phyloP scores from a whole-genome alignment of 495 filamentous ascomycete genomes.

The Talaromyces proteolyticus region DNA sequence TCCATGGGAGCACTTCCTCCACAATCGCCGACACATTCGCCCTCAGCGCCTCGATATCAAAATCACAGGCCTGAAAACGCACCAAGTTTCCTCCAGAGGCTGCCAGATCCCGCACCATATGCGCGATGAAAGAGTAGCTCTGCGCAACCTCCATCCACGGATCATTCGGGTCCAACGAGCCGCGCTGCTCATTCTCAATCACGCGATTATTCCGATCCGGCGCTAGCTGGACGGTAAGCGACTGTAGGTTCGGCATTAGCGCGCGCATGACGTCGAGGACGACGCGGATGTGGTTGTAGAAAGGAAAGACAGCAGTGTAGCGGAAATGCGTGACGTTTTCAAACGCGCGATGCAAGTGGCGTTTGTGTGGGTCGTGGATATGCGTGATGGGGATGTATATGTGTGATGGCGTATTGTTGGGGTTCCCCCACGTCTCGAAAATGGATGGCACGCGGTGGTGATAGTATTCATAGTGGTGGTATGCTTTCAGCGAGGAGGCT shows the following conservation, averaged over 20 bases:
- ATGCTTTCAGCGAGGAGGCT: slow-evolving; percentile 33
- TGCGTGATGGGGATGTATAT: too few species aligned
- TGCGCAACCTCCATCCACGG: slow-evolving; percentile 40
- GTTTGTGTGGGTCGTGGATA: not conserved
- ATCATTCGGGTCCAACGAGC: slow-evolving; percentile 35
- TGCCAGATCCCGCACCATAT: slow-evolving; percentile 18
- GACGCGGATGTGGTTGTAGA: slow-evolving; percentile 36
- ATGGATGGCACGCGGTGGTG: slow-evolving; percentile 29
- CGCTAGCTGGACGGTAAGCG: slow-evolving; percentile 25
- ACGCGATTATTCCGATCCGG: slow-evolving; percentile 23
- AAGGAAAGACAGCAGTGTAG: slow-evolving; percentile 39
- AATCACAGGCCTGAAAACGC: slow-evolving; percentile 23
- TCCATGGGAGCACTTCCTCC: slow-evolving; percentile 14
- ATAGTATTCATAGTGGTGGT: slow-evolving; percentile 41
- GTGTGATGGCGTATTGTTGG: not conserved
- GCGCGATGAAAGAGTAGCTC: slow-evolving; percentile 30
- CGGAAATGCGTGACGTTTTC: slow-evolving; percentile 22
- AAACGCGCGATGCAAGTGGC: slow-evolving; percentile 13
- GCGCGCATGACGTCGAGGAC: slow-evolving; percentile 21
- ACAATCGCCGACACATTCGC: slow-evolving; percentile 19
- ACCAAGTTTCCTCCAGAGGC: slow-evolving; percentile 8
- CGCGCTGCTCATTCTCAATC: slow-evolving; percentile 30
- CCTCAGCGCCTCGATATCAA: slow-evolving; percentile 22
- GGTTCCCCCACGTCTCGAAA: slow-evolving; percentile 23
- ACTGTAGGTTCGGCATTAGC: slow-evolving; percentile 21